Conservation (phyloP, 2,329 filamentous ascomycete genomes). For the Didymosphaeria variabile region DNA sequence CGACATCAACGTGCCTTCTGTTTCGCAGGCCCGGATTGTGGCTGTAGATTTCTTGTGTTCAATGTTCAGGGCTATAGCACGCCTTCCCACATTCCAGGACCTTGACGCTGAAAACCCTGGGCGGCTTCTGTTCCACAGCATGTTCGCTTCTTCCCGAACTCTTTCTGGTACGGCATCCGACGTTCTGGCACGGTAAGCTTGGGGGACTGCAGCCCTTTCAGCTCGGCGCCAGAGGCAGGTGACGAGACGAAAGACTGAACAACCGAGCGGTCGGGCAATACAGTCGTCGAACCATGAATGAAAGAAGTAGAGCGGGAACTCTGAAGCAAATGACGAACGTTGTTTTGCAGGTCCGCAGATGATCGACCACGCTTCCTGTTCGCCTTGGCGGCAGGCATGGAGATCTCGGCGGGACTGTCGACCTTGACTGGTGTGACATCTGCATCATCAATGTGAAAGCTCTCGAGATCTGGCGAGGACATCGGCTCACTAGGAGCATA, state of each 20-base stretch:
- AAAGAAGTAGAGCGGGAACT: conserved; percentile 51
- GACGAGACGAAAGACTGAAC: conserved; percentile 45
- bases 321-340: conserved; percentile 70
- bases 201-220: conserved; percentile 51
- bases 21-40: conserved; percentile 20
- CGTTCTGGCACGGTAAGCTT: conserved; percentile 51
- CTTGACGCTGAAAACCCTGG: conserved; percentile 61
- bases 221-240: conserved; percentile 29
- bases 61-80: conserved; percentile 56
- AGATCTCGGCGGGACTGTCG: conserved; percentile 36
- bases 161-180: conserved; percentile 56
- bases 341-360: conserved; percentile 71
- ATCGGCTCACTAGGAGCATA: conserved; percentile 45
- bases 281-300: conserved; percentile 42
- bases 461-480: conserved; percentile 51
- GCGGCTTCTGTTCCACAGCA: conserved; percentile 71
- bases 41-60: conserved; percentile 22
- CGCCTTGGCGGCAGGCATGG: conserved; percentile 27
- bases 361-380: conserved; percentile 68
- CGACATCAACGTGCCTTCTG: conserved; percentile 22
- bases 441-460: conserved; percentile 62
- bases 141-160: conserved; percentile 68
- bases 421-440: conserved; percentile 39
- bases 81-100: conserved; percentile 73
- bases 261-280: conserved; percentile 48